Evolutionary conservation across 192 early-diverging fungal genomes (phyloP).

Genomic region (Coemansia sp.): DNA sequence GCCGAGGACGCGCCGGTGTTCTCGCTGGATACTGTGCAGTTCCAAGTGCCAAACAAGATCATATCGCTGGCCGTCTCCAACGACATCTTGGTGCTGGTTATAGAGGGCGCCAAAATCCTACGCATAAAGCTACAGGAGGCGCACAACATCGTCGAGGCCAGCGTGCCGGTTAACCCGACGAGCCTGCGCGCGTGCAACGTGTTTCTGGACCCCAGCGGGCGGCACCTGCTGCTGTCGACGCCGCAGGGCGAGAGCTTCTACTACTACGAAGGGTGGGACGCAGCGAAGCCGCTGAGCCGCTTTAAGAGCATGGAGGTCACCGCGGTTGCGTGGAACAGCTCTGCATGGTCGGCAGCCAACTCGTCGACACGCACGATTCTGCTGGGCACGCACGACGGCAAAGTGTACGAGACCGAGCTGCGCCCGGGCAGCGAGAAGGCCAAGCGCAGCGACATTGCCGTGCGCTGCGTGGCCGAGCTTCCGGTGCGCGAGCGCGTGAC

Average conservation of each 20-base stretch:
- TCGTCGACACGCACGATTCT: conserved; percentile 78
- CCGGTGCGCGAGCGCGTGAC: conserved; percentile 71
- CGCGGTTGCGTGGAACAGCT: conserved; percentile 88
- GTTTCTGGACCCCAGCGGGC: conserved; percentile 86
- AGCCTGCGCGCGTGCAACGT: conserved; percentile 53
- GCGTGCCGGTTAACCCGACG: conserved; percentile 26
- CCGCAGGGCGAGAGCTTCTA: conserved; percentile 92
- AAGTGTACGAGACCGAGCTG: conserved; percentile 89
- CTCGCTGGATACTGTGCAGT: conserved; percentile 85
- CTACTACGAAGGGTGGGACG: conserved; percentile 80
- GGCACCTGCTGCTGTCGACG: conserved; percentile 86
- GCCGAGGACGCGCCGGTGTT: conserved; percentile 63
- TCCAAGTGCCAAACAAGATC: conserved; percentile 76
- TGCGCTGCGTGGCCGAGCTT: conserved; percentile 60
- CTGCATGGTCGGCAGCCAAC: conserved; percentile 30
- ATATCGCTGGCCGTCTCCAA: conserved; percentile 76
- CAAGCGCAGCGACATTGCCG: conserved; percentile 77
- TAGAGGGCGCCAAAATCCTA: conserved; percentile 71
- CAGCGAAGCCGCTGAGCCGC: conserved; percentile 72
- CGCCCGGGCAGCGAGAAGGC: conserved; percentile 84
- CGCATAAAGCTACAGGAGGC: conserved; percentile 89
- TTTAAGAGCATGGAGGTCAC: conserved; percentile 81
- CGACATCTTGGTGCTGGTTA: conserved; percentile 78
- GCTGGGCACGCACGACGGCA: conserved; percentile 81
- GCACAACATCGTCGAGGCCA: conserved; percentile 52